Evolutionary conservation across 306 rosid species (phyloP), one percentile per base, ranked within the genome.

Genomic region (Gillenia trifoliata): DNA sequence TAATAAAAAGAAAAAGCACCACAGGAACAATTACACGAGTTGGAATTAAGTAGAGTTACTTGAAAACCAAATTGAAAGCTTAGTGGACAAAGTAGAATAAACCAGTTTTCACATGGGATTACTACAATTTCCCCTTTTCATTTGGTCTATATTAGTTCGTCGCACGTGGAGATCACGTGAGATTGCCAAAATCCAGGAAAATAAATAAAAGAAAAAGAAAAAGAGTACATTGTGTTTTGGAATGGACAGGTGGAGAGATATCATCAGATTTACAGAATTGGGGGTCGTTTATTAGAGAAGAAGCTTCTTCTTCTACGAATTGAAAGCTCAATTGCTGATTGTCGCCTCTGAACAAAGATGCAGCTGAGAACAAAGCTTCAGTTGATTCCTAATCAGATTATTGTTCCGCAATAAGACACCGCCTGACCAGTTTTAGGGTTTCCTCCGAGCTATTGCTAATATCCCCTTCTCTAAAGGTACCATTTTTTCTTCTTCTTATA

Each of bases 391-490:
- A 36, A 61, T 59, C 70, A 15, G 68, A 69, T 40, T 26, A 36
- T 80, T 29, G 19, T 20, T 59, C 29, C 31, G 56, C 72, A 22
- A 52, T 19, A 38, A 54, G 11, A 15, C 62, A 43, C 43, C 67
- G 25, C 63, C 6, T 13, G 23, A 7, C 22, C n/a, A 26, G 66
- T 31, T 71, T 59, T 71, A 72, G 74, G 78, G 76, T 64, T 79
- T 76, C 50, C 33, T 81, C 56, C 72, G 61, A 59, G 81, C 79
- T 41, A 59, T 36, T 52, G 10, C 28, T 30, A 1, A 30, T 71
- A 15, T 25, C 49, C 23, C 30, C 57, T 36, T 57, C 15, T 34
- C 31, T 38, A 34, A 33, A 41, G 76, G 71, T 72, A 34, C 70
- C 26, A n/a, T 31, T 23, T 63, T 54, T 15, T 13, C 5, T 41